phyloP scores from a whole-genome alignment of 257 asterid genomes.

The Capsicum pubescens region DNA sequence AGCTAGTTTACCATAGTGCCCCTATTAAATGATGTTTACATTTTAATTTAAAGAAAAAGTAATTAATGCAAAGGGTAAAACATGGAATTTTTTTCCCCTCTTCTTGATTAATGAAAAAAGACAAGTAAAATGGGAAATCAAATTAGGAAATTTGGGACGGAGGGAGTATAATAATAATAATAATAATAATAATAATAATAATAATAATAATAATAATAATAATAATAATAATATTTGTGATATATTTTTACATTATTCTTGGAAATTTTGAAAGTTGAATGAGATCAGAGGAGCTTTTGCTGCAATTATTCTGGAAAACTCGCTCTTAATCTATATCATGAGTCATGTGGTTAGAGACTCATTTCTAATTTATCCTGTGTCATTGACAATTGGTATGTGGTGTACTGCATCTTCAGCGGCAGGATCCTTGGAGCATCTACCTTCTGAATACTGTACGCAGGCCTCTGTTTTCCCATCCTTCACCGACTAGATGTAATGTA shows the following conservation, averaged over 20 bases:
- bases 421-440: slow-evolving; percentile 43
- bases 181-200: neutral
- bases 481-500: slow-evolving; percentile 34
- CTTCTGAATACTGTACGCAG: slow-evolving; percentile 34
- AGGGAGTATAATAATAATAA: neutral
- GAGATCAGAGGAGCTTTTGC: neutral
- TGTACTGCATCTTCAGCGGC: slow-evolving; percentile 39
- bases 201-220: neutral
- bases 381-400: slow-evolving; percentile 25
- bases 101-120: too few species aligned
- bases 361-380: slow-evolving; percentile 2
- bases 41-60: too few species aligned
- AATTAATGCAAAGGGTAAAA: too few species aligned
- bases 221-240: neutral
- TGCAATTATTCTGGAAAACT: neutral
- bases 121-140: too few species aligned
- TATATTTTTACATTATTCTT: neutral
- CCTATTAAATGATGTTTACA: too few species aligned
- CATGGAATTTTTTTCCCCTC: too few species aligned
- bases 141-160: too few species aligned
- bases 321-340: neutral
- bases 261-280: slow-evolving; percentile 14
- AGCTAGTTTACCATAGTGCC: too few species aligned
- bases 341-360: neutral
- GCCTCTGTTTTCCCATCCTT: slow-evolving; percentile 27